Base-by-base conservation (phyloP, 352 stramenopile genomes). In the Phytopythium cucurbitacearum region DNA sequence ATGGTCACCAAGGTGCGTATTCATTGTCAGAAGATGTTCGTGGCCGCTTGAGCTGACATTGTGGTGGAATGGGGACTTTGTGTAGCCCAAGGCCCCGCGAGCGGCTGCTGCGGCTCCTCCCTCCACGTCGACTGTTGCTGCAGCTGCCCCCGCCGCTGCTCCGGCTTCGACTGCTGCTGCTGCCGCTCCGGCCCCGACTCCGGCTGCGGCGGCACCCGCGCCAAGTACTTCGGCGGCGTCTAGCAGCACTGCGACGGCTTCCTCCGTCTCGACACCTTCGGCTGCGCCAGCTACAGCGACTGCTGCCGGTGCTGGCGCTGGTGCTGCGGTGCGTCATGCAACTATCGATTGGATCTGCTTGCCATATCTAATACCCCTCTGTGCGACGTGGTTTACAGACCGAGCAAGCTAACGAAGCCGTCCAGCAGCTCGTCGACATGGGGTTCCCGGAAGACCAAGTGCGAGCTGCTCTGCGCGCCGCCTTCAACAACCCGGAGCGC, bases 391-490 rank as follows among this genome's bases (percentile, higher is more conserved):
- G 15, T 15, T 49, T 38, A 45, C 55, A 77, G 65, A 54, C 54
- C 7, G 80, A 86, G 46, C 63, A 84, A 56, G 64, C 76, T 56
- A 84, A 44, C 42, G 77, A 69, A 21, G 71, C 73, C 0, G 76
- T 94, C 34, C 74, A 83, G 44, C 84, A 96, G 56, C 64, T 95
- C 13, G 69, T 69, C 16, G 85, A 94, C 47, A 96, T 95, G 86
- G 86, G 86, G 7, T 95, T 95, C 57, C 85, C 85, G 3, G 81
- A 95, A 54, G 84, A 94, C 50, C 81, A 96, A 52, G 82, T 89
- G 28, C 80, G 80, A 36, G 71, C 66, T 21, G 86, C 86, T 1
- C 62, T 96, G 33, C 71, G 80, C 40, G 86, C 86, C 2, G 87
- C 87, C 6, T 96, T 92, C 58, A 91, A 91, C 71, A 93, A 96